These are phyloP conservation scores for Panicum miliaceum DNA, from an alignment of 176 grass and related monocot species.

Conservation along the genomic window DNA sequence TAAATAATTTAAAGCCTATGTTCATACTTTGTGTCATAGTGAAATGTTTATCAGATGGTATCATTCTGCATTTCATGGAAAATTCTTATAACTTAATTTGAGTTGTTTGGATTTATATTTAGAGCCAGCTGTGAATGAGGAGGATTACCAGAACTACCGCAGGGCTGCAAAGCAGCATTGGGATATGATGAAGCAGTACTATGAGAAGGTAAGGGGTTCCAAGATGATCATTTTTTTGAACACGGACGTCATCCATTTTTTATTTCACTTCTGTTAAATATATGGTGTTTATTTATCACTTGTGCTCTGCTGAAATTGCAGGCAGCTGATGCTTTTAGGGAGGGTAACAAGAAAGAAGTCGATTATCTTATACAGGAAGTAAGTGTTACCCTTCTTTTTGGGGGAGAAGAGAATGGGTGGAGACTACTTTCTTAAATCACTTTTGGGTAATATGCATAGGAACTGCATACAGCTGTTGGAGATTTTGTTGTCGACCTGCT, in stretches of 20 bases:
- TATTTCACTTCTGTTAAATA: conserved; percentile 27
- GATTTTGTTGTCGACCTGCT: background rate
- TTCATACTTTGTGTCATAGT: conserved; percentile 1
- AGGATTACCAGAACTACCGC: conserved; percentile 75
- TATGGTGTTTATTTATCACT: conserved; percentile 9
- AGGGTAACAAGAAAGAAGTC: conserved; percentile 61
- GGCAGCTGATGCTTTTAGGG: conserved; percentile 80
- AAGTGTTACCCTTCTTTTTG: conserved; percentile 33
- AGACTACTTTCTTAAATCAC: conserved; percentile 19
- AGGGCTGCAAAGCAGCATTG: conserved; percentile 79
- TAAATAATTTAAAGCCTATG: conserved; percentile 7
- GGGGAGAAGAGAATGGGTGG: background rate
- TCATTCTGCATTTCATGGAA: background rate
- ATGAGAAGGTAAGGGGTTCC: conserved; percentile 67
- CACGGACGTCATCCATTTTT: background rate
- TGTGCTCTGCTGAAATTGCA: conserved; percentile 52
- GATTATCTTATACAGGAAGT: conserved; percentile 72
- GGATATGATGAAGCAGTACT: conserved; percentile 93
- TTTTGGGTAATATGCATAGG: conserved; percentile 1
- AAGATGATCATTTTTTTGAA: background rate
- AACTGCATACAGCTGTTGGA: conserved; percentile 23
- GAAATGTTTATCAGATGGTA: background rate
- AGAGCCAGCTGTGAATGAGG: conserved; percentile 52
- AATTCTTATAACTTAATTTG: conserved; percentile 34
- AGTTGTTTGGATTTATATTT: conserved; percentile 36